phyloP scores from a whole-genome alignment of 192 early-diverging fungal species.

The Dimargaris xerosporica region DNA sequence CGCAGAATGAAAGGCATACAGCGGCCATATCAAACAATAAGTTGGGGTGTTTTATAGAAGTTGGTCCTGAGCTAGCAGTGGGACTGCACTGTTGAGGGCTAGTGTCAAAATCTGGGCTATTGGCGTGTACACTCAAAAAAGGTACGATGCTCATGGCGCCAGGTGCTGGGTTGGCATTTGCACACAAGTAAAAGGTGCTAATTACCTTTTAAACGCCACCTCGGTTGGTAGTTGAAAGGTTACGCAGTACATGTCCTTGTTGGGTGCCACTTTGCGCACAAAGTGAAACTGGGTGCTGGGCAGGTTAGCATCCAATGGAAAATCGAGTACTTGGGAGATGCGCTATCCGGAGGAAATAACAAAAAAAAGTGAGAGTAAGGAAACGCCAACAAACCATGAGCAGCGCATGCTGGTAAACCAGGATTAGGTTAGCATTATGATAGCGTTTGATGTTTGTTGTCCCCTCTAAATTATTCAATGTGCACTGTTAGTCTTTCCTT shows the following conservation, averaged over 20 bases:
- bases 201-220: constrained; percentile 41
- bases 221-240: constrained; percentile 62
- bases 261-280: constrained; percentile 93
- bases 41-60: no score
- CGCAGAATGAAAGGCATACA: no score
- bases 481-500: not conserved
- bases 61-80: no score
- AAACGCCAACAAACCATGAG: not conserved
- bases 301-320: not conserved
- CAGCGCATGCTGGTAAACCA: not conserved
- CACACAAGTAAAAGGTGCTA: no score
- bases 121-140: no score
- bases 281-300: constrained; percentile 41
- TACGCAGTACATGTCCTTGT: constrained; percentile 98
- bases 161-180: no score
- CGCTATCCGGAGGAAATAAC: not conserved
- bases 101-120: no score
- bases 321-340: not conserved
- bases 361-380: not conserved
- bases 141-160: no score
- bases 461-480: not conserved
- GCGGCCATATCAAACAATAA: no score
- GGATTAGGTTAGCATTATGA: not conserved
- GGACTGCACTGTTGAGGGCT: no score
- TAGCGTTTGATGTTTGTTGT: not conserved